Percentiles rank a stretch among this genome's conserved stretches.
Evolutionary conservation across 2,329 filamentous ascomycete species (phyloP).

Genomic region (Mariannaea sp.): DNA sequence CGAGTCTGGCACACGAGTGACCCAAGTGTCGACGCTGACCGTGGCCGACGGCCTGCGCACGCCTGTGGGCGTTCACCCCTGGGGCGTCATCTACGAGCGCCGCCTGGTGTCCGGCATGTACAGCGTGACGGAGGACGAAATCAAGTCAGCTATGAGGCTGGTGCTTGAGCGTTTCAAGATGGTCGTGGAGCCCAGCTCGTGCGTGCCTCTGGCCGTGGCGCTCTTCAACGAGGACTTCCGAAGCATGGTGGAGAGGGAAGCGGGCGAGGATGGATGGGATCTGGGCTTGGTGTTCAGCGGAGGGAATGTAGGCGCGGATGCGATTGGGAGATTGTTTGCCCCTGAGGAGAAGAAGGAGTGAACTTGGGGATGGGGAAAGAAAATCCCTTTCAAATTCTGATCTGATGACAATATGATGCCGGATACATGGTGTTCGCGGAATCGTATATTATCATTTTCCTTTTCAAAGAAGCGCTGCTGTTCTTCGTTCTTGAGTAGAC

Average conservation of each 20-base stretch:
- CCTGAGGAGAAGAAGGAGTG: conserved; percentile 18
- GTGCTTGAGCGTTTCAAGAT: conserved; percentile 89
- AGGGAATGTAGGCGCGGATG: conserved; percentile 63
- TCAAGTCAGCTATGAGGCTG: conserved; percentile 74
- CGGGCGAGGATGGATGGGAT: conserved; percentile 75
- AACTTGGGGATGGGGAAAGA: conserved; percentile 6
- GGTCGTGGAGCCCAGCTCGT: conserved; percentile 85
- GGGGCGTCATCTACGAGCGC: conserved; percentile 74
- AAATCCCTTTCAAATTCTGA: no score
- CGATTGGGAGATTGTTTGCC: conserved; percentile 57
- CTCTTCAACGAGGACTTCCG: conserved; percentile 88
- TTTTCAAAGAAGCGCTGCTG: no score
- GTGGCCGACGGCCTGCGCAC: conserved; percentile 90
- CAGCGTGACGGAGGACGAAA: conserved; percentile 81
- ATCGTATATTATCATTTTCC: neutral
- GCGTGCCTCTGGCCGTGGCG: conserved; percentile 80
- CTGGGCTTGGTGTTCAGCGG: conserved; percentile 64
- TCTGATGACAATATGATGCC: neutral
- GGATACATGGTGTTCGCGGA: no score
- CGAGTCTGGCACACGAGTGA: conserved; percentile 65
- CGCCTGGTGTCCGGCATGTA: conserved; percentile 72
- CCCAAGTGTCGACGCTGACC: conserved; percentile 73
- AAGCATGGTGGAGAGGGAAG: conserved; percentile 69
- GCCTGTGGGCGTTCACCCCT: conserved; percentile 76
- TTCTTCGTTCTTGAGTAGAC: neutral